Percentiles rank a stretch among this genome's conserved stretches.
Evolutionary conservation across 768 basidiomycete genomes (phyloP).

Genomic region (Rhodocollybia butyracea): DNA sequence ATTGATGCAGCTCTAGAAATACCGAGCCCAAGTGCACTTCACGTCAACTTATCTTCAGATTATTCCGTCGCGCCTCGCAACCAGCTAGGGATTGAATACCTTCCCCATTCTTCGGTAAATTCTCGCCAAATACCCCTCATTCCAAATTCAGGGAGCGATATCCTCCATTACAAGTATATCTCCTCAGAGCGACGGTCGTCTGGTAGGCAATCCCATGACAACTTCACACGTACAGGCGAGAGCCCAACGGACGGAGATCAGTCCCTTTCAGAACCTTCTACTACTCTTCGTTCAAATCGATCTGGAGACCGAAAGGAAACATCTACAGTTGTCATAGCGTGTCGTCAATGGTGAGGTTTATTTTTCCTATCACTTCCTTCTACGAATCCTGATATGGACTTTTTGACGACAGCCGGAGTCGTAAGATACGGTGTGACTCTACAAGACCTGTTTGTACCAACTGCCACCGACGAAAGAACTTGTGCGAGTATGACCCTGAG

Average conservation of each 20-base stretch:
- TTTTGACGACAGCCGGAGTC: constrained; percentile 58
- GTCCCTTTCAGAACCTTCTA: constrained; percentile 30
- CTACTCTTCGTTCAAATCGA: constrained; percentile 23
- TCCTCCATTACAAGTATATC: constrained; percentile 36
- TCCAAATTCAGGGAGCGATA: constrained; percentile 29
- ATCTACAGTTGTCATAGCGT: constrained; percentile 76
- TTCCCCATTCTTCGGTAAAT: constrained; percentile 35
- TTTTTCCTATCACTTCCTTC: constrained; percentile 33
- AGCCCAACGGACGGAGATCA: constrained; percentile 28
- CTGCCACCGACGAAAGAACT: constrained; percentile 73
- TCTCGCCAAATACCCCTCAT: constrained; percentile 36
- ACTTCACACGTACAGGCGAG: constrained; percentile 33
- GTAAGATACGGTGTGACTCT: constrained; percentile 87
- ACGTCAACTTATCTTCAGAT: constrained; percentile 39
- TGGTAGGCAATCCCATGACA: constrained; percentile 44
- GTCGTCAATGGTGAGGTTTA: constrained; percentile 72
- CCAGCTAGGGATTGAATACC: constrained; percentile 43
- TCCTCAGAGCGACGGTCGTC: constrained; percentile 43
- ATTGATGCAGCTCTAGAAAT: constrained; percentile 43
- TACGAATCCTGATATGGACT: constrained; percentile 23
- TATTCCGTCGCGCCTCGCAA: constrained; percentile 41
- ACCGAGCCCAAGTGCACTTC: constrained; percentile 37
- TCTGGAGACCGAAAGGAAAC: constrained; percentile 50
- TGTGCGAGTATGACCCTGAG: constrained; percentile 75
- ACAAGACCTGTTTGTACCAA: constrained; percentile 79